These are phyloP conservation scores for Polyplosphaeria fusca DNA, from an alignment of 495 filamentous ascomycete genomes.

Conservation along the genomic window DNA sequence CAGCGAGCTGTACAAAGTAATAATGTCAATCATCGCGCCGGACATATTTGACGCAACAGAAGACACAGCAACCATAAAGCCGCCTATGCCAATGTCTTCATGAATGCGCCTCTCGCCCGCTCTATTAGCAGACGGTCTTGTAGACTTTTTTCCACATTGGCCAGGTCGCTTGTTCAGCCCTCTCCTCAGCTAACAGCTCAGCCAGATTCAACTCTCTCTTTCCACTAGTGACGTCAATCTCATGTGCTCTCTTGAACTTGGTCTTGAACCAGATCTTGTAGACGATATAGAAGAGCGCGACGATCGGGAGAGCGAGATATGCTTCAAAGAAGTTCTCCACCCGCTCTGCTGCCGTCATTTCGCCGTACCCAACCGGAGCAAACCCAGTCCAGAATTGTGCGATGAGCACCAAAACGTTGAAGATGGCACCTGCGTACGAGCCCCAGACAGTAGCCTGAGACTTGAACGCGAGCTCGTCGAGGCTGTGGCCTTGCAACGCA, in stretches of 20 bases:
- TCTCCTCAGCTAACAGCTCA: constrained; percentile 32
- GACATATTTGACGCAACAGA: too few relatives aligned
- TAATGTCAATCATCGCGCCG: too few relatives aligned
- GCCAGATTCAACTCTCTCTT: constrained; percentile 34
- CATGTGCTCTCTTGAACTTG: constrained; percentile 24
- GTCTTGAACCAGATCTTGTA: constrained; percentile 33
- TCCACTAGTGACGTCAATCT: constrained; percentile 35
- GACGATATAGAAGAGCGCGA: constrained; percentile 22
- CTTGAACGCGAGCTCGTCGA: constrained; percentile 77
- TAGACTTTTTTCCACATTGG: constrained; percentile 36
- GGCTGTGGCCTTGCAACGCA: constrained; percentile 62
- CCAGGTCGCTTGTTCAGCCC: constrained; percentile 31
- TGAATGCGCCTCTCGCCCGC: too few relatives aligned
- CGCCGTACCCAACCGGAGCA: constrained; percentile 34
- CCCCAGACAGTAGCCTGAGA: constrained; percentile 79
- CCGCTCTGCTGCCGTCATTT: constrained; percentile 36
- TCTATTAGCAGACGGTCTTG: constrained; percentile 33
- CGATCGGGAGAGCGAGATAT: constrained; percentile 36
- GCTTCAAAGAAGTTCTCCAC: constrained; percentile 30
- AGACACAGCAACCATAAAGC: too few relatives aligned
- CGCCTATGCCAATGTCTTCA: too few relatives aligned
- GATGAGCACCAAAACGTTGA: constrained; percentile 66
- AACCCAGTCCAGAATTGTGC: constrained; percentile 39
- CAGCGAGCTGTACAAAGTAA: too few relatives aligned
- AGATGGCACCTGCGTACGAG: constrained; percentile 75